Evolutionary conservation across 495 filamentous ascomycete species (phyloP), one percentile per base, ranked within the genome.

Genomic region (Penicillium robsamsonii): DNA sequence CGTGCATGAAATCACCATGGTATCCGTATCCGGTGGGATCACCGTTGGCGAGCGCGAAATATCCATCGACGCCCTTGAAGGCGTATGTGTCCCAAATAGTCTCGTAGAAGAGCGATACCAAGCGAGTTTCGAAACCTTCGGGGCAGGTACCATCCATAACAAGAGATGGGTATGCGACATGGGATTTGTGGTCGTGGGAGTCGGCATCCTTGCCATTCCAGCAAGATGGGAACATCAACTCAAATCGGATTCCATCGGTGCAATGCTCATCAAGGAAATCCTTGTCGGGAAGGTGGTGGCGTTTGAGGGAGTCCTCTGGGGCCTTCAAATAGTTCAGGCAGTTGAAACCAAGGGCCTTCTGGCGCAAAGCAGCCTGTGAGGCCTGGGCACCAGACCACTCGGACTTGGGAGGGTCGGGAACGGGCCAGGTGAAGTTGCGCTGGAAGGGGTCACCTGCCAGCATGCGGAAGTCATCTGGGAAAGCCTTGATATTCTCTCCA

Each of bases 191-290:
- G 67, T 89, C 77, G 0, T 56, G 25, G 3, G 82, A 77, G 54
- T 86, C 84, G 20, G 75, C 56, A 53, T 89, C 81, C 50, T 84
- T 79, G 30, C 90, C 89, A 65, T 96, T 88, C 89, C 90, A 96
- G 81, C 92, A 96, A 0, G 88, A 90, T 10, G 92, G 92, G 75
- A 96, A 96, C 82, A 90, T 86, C 50, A 96, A 69, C 67, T 96
- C 91, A 38, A 92, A 72, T 30, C 92, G 84, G 44, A 96, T 62
- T 46, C 92, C 92, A 59, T 94, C 81, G 0, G 65, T 64, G 66
- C 92, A 96, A 63, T 92, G 81, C 38, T 74, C 78, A 63, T 96
- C 90, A 29, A 95, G 76, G 60, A 78, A 94, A 1, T 70, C 70
- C 79, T 96, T 94, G 53, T 87, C 81, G 0, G 93, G 92, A 62